Conservation (phyloP, 2,329 filamentous ascomycete genomes). For the Sporothrix variecibatus region DNA sequence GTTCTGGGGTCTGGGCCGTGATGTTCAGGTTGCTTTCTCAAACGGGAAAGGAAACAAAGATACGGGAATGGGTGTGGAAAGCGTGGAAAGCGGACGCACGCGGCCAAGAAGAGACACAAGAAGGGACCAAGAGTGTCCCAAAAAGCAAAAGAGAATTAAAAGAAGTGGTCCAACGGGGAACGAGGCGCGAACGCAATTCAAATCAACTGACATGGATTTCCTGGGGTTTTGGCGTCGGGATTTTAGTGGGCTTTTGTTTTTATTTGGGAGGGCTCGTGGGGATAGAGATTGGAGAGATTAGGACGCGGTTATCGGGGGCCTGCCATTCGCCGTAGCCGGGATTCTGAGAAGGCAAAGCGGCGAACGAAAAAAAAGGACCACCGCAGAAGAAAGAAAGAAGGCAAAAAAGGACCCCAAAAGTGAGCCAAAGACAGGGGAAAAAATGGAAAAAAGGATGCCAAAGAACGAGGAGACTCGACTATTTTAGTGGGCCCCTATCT, state of each 20-base stretch:
- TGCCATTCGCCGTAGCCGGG: background rate
- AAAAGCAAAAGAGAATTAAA: background rate
- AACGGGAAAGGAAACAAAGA: slow-evolving; percentile 26
- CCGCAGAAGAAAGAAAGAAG: background rate
- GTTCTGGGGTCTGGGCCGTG: background rate
- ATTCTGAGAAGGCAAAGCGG: background rate
- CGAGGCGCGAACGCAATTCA: background rate
- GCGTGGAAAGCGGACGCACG: background rate
- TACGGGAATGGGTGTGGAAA: background rate
- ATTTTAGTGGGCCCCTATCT: background rate
- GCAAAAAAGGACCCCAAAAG: background rate
- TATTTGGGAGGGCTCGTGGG: background rate
- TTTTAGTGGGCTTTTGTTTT: slow-evolving; percentile 1
- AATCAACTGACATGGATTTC: slow-evolving; percentile 13
- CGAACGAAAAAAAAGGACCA: background rate
- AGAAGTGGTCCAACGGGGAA: background rate
- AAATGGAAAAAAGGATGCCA: background rate
- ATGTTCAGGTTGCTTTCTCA: slow-evolving; percentile 19
- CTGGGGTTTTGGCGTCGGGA: slow-evolving; percentile 9
- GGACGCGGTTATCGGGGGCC: background rate
- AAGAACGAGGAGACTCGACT: background rate
- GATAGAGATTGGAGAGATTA: background rate
- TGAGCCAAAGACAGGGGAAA: background rate
- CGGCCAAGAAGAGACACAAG: background rate
- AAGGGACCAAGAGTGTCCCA: background rate